phyloP scores from a whole-genome alignment of 371 early-diverging fungal species.

The Mucor indicus region DNA sequence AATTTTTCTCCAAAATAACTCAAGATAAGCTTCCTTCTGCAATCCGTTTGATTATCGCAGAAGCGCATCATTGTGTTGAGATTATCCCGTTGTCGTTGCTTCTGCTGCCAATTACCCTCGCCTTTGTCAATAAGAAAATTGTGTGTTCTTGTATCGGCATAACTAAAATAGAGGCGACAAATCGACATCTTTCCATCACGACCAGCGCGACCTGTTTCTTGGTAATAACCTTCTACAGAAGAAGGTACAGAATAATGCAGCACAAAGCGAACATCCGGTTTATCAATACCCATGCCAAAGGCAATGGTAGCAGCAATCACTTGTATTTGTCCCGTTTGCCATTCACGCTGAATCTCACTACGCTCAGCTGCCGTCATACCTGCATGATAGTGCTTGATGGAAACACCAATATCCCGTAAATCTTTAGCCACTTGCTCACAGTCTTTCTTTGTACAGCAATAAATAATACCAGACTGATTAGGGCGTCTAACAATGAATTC shows the following conservation, averaged over 20 bases:
- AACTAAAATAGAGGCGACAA: conserved; percentile 90
- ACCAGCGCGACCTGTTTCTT: conserved; percentile 99
- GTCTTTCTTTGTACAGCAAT: conserved; percentile 83
- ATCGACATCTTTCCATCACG: conserved; percentile 90
- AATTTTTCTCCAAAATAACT: conserved; percentile 96
- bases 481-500: conserved; percentile 73
- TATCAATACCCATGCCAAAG: conserved; percentile 99
- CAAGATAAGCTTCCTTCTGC: conserved; percentile 90
- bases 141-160: conserved; percentile 73
- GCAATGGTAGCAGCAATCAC: conserved; percentile 99
- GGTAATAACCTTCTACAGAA: conserved; percentile 98
- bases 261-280: conserved; percentile 98
- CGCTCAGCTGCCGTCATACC: conserved; percentile 82
- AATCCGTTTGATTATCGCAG: conserved; percentile 94
- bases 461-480: conserved; percentile 94
- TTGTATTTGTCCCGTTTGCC: conserved; percentile 78
- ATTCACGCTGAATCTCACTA: conserved; percentile 77
- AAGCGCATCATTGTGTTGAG: conserved; percentile 88
- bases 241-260: conserved; percentile 96
- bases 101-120: conserved; percentile 82
- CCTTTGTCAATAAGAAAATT: conserved; percentile 83
- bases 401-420: conserved; percentile 52
- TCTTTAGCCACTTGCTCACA: conserved; percentile 89
- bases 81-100: conserved; percentile 84
- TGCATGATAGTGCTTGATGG: conserved; percentile 90